Evolutionary conservation across 2,329 filamentous ascomycete genomes (phyloP), one percentile per base, ranked within the genome.

Genomic region (Colletotrichum godetiae): DNA sequence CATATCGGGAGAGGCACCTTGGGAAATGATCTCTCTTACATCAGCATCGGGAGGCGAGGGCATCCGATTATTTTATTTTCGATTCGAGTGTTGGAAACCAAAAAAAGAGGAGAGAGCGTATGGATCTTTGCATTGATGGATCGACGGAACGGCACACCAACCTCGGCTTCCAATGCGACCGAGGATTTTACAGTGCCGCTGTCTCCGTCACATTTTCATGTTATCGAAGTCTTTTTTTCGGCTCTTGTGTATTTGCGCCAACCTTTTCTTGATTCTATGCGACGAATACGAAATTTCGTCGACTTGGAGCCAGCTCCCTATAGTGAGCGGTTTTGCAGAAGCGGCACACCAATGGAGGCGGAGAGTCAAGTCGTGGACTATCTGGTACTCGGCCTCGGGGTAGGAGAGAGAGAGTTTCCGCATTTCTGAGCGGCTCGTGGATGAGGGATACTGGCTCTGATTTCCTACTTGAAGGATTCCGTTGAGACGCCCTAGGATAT

Each of bases 41-140:
- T 65, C 24, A 64, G 67, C 70, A 73, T 73, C 52, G 56, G 60
- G 53, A 64, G 70, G 70, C 67, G 70, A 73, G 70, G 60, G 49
- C 60, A 73, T 73, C 33, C 53, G 29, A 22, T n/a, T n/a, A 65
- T 46, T 56, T 24, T 42, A 15, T 33, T 31, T 19, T 11, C 33
- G 15, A 37, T 19, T 24, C n/a, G 5, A 13, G 62, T n/a, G 33
- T 72, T 69, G 70, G 59, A 69, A 72, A 72, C 22, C 24, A 70
- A 66, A 55, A 55, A 72, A 31, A 55, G 42, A 49, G 42, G 42
- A 49, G 42, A 60, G 55, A 57, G 66, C 46, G 49, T 46, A 42
- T 2, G 35, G n/a, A 24, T 63, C 35, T 64, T 49, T 69, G 59
- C 66, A 64, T 72, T 10, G 60, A 63, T 52, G 42, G 42, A 49